phyloP scores from a whole-genome alignment of 768 basidiomycete genomes.

The Suillus weaverae region DNA sequence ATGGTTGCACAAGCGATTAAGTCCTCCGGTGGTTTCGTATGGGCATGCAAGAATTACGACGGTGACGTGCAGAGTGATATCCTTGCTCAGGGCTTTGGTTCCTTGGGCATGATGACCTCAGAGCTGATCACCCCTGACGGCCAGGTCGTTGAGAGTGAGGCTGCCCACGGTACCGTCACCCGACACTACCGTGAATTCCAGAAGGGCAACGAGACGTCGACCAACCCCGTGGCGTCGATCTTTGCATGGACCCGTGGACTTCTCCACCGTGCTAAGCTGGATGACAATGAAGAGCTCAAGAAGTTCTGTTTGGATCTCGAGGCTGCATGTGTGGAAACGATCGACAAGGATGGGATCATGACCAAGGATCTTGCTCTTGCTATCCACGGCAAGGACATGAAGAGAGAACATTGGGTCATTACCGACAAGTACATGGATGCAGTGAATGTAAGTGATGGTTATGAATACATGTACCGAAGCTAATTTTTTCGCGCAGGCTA shows the following conservation, averaged over 20 bases:
- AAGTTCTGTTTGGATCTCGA: slow-evolving; percentile 82
- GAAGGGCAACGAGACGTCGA: slow-evolving; percentile 96
- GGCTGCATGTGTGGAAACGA: slow-evolving; percentile 85
- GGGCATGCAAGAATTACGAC: slow-evolving; percentile 78
- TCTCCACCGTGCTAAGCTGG: slow-evolving; percentile 89
- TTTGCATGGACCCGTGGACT: slow-evolving; percentile 98
- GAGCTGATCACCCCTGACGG: slow-evolving; percentile 97
- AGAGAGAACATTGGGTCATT: slow-evolving; percentile 95
- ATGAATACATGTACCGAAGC: background rate
- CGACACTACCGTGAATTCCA: slow-evolving; percentile 97
- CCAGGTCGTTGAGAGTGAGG: slow-evolving; percentile 89
- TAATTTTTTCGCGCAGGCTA: slow-evolving; percentile 35
- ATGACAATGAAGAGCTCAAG: slow-evolving; percentile 72
- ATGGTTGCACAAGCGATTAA: slow-evolving; percentile 99
- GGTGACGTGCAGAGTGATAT: slow-evolving; percentile 91
- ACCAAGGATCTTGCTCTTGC: slow-evolving; percentile 96
- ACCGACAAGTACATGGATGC: slow-evolving; percentile 93
- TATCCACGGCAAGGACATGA: slow-evolving; percentile 89
- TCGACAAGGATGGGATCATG: slow-evolving; percentile 89
- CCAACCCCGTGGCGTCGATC: slow-evolving; percentile 98
- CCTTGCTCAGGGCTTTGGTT: slow-evolving; percentile 96
- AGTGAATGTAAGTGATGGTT: slow-evolving; percentile 67
- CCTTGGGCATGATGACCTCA: slow-evolving; percentile 96
- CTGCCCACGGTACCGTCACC: slow-evolving; percentile 96
- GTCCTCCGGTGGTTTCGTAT: slow-evolving; percentile 88